These are phyloP conservation scores for Trichoderma atroviride DNA, from an alignment of 2,329 filamentous ascomycete species.

Conservation along the genomic window DNA sequence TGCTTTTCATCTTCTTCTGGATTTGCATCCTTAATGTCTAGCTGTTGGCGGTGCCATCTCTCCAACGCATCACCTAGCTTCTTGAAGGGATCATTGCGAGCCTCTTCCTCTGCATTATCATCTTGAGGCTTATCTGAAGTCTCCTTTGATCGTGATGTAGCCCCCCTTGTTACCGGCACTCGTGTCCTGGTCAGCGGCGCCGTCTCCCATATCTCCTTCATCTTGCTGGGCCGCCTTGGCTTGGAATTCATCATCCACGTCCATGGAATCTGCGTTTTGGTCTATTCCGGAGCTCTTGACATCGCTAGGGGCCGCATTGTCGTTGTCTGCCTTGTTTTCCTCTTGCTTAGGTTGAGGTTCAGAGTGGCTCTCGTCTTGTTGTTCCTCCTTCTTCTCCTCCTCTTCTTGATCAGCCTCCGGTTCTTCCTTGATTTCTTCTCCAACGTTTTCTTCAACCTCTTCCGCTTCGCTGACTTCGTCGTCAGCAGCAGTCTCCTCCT, in stretches of 20 bases:
- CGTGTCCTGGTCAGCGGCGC: conserved; percentile 64
- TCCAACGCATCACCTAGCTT: conserved; percentile 92
- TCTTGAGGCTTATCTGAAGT: conserved; percentile 51
- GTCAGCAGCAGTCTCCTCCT: conserved; percentile 42
- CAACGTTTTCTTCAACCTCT: conserved; percentile 51
- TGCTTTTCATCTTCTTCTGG: conserved; percentile 54
- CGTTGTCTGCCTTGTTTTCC: conserved; percentile 55
- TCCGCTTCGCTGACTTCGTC: conserved; percentile 62
- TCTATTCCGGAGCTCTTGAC: conserved; percentile 66
- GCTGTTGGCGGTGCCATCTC: conserved; percentile 86
- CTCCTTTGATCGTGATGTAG: conserved; percentile 52
- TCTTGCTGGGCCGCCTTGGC: conserved; percentile 66
- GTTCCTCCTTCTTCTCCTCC: conserved; percentile 54
- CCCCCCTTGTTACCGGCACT: conserved; percentile 67
- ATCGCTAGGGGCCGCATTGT: conserved; percentile 67
- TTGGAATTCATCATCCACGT: conserved; percentile 64
- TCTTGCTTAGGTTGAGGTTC: conserved; percentile 47
- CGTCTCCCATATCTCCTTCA: conserved; percentile 66
- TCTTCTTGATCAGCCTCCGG: conserved; percentile 48
- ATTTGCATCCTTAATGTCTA: conserved; percentile 68
- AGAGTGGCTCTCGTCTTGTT: conserved; percentile 51
- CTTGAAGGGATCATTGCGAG: conserved; percentile 75
- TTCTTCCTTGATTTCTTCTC: conserved; percentile 52
- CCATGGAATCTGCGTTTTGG: conserved; percentile 63
- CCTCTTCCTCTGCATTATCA: conserved; percentile 49